Base-by-base conservation (phyloP, 2,329 filamentous ascomycete genomes). In the Fusarium sp. region DNA sequence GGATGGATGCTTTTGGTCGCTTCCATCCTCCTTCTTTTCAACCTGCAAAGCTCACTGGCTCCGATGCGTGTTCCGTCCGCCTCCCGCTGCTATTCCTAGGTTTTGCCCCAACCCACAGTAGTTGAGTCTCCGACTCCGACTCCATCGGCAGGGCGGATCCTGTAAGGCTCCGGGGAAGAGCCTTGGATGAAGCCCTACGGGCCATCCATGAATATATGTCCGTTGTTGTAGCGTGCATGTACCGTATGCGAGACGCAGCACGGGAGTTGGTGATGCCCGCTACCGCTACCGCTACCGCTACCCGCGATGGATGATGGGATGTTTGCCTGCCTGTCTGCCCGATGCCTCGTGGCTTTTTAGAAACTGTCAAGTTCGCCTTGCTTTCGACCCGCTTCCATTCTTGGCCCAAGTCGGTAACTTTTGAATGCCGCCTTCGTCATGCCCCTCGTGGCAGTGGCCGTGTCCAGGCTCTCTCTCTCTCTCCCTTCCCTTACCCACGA, bases 401-500 rank as follows among this genome's bases (percentile, higher is more conserved):
- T 71, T 66, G 60, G 62, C 52, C 56, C 47, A 70, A 65, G 66
- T 61, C 69, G 59, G 52, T 54, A 66, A 71, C 72, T 71, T 66
- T 57, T 67, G n/a, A 31, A 71, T 71, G 69, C 68, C 62, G 65
- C 69, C 64, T 74, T 31, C 47, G 47, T 52, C 47, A 52, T 52
- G 47, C 18, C 47, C 60, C 67, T 76, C 66, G 70, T 69, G 72
- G 70, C 56, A 58, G 42, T 47, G 42, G 31, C 50, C 52, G 50
- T 58, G 29, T 13, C 52, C 64, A n/a, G 47, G 27, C n/a, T n/a
- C 24, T 27, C 24, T 27, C 69, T 63, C 63, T 63, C 38, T 40
- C 64, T 68, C 67, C 54, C 74, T 76, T 70, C 67, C 73, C 74
- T 74, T 64, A 77, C 75, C 75, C 75, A 76, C 50, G 66, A 10